A percentile compares a stretch with the other conserved stretches of the same genome.
Evolutionary conservation across 495 filamentous ascomycete genomes (phyloP).

Genomic region (Hypoxylon lenormandii): DNA sequence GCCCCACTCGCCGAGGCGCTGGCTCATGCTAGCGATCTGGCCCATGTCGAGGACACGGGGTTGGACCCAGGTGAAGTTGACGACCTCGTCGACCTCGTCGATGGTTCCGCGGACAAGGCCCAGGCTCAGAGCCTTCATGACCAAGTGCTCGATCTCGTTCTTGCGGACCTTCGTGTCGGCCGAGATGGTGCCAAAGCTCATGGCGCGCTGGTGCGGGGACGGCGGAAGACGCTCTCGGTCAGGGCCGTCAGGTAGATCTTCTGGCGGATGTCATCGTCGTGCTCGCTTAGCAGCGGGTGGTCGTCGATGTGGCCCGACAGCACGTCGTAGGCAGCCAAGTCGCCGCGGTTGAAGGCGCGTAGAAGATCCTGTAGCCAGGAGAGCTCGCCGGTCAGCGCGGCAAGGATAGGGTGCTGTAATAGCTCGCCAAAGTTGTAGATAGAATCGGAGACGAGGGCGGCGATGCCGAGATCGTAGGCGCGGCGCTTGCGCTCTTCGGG

Average conservation of each 20-base stretch:
- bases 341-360: constrained; percentile 96
- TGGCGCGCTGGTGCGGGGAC: constrained; percentile 91
- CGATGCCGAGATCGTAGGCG: constrained; percentile 91
- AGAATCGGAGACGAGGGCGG: constrained; percentile 88
- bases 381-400: constrained; percentile 74
- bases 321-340: constrained; percentile 85
- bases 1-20: constrained; percentile 90
- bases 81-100: constrained; percentile 93
- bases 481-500: constrained; percentile 77
- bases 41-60: constrained; percentile 95
- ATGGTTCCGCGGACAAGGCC: constrained; percentile 91
- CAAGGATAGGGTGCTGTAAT: constrained; percentile 93
- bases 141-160: constrained; percentile 93
- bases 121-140: constrained; percentile 97
- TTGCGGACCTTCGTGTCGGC: constrained; percentile 90
- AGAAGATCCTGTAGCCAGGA: constrained; percentile 91
- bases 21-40: constrained; percentile 95
- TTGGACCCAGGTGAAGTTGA: constrained; percentile 98
- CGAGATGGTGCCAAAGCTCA: constrained; percentile 88
- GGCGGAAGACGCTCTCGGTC: constrained; percentile 95
- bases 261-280: constrained; percentile 86
- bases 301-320: constrained; percentile 80
- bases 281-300: constrained; percentile 80
- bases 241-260: constrained; percentile 97
- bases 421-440: constrained; percentile 99